These are phyloP conservation scores for Suillus brevipes DNA, from an alignment of 768 basidiomycete genomes.

Conservation along the genomic window DNA sequence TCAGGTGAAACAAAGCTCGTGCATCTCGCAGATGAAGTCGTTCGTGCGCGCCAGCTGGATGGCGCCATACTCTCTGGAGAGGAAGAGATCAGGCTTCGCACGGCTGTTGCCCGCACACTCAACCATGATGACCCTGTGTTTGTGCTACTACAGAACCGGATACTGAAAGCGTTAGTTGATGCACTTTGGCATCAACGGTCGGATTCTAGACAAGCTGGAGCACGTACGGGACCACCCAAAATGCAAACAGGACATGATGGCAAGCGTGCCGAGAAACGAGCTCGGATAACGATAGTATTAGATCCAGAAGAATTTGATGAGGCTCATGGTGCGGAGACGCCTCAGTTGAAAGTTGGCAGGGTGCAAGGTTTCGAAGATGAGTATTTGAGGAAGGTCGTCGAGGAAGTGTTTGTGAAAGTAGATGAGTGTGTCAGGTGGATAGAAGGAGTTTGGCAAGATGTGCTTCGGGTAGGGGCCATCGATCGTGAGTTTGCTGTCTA, in stretches of 20 bases:
- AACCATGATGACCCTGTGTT: conserved; percentile 67
- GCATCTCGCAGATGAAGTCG: conserved; percentile 74
- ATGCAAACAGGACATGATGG: conserved; percentile 35
- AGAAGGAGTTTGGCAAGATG: conserved; percentile 53
- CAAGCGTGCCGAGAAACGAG: conserved; percentile 24
- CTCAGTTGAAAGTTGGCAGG: neutral
- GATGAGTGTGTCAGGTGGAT: conserved; percentile 51
- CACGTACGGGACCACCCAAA: conserved; percentile 17
- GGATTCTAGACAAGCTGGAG: neutral
- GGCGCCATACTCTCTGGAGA: conserved; percentile 28
- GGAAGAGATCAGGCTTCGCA: conserved; percentile 55
- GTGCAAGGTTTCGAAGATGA: conserved; percentile 73
- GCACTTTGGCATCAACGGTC: conserved; percentile 19
- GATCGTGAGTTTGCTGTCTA: neutral
- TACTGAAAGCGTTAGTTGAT: conserved; percentile 42
- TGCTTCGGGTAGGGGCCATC: conserved; percentile 21
- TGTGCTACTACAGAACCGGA: conserved; percentile 56
- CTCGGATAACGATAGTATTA: conserved; percentile 23
- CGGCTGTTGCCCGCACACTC: conserved; percentile 63
- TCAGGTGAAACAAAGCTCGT: conserved; percentile 52
- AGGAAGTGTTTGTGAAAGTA: conserved; percentile 43
- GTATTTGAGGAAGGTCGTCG: conserved; percentile 45
- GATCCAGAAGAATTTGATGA: conserved; percentile 23
- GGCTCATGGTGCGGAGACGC: neutral
- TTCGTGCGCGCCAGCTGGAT: conserved; percentile 47